Percentiles rank a stretch among this genome's conserved stretches.
phyloP scores from a whole-genome alignment of 164 flowering plant genomes.

The Stephania cephalantha region DNA sequence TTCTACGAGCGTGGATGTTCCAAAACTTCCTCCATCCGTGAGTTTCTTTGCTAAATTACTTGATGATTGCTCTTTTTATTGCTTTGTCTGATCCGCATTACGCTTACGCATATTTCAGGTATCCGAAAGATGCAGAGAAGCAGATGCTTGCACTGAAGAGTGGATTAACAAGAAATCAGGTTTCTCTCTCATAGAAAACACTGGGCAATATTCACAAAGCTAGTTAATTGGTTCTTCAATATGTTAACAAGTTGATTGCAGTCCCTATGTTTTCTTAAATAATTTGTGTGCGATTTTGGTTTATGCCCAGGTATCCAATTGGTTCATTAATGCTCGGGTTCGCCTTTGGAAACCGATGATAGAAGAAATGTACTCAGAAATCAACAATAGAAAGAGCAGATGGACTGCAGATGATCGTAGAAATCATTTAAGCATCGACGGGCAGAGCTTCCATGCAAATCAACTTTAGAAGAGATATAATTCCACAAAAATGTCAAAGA shows the following conservation, averaged over 20 bases:
- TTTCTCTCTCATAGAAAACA: slow-evolving; percentile 15
- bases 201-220: neutral
- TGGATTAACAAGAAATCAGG: slow-evolving; percentile 97
- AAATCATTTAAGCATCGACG: slow-evolving; percentile 10
- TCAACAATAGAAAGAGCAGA: slow-evolving; percentile 25
- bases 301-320: slow-evolving; percentile 58
- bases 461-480: neutral
- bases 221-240: neutral
- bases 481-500: neutral
- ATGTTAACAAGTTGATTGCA: neutral
- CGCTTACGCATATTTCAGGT: slow-evolving; percentile 39
- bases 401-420: slow-evolving; percentile 16
- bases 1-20: slow-evolving; percentile 94
- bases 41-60: slow-evolving; percentile 19
- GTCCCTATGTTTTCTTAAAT: neutral
- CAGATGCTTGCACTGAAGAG: slow-evolving; percentile 82
- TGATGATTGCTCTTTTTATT: neutral
- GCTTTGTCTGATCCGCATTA: too few species aligned
- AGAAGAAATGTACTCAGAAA: slow-evolving; percentile 74
- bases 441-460: slow-evolving; percentile 8
- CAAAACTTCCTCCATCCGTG: slow-evolving; percentile 98
- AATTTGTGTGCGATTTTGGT: neutral
- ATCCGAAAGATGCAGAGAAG: slow-evolving; percentile 96
- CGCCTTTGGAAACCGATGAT: slow-evolving; percentile 88
- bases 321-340: slow-evolving; percentile 86